Evolutionary conservation across 1,139 yeast species (phyloP), one percentile per base, ranked within the genome.

Genomic region (Tardiomyces blankii): DNA sequence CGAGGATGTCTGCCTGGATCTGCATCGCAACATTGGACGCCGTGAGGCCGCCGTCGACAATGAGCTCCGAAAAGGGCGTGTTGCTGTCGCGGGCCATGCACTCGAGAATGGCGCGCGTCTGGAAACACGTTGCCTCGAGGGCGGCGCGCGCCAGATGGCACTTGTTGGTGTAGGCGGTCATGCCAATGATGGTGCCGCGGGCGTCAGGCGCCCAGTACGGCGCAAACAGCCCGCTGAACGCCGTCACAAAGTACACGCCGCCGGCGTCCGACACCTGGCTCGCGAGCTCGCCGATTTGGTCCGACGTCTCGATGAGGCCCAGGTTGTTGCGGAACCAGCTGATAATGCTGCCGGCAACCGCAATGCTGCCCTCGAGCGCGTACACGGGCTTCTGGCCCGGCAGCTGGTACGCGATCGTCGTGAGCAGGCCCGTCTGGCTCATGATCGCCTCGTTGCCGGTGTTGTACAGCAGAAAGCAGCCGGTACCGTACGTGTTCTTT

Each of bases 401-500:
- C 67, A 88, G 83, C 84, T 95, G 86, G 69, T 75, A 89, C 1
- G 93, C 95, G 48, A 88, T 75, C 1, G 96, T 89, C 40, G 96
- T 87, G 56, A 89, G 73, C 11, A 94, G 80, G 43, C 96, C 96
- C 60, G 84, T 80, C 40, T 76, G 72, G 39, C 89, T 79, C 43
- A 81, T 75, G 25, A 68, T 65, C 12, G 70, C 68, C 48, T 55
- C 56, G 42, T 71, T 65, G 47, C 97, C 97, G 2, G 95, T 86
- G 67, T 89, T 89, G 72, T 84, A 87, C 53, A 89, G 72, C 53
- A 89, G 66, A 74, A 89, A 89, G 64, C 95, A 87, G 53, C 97
- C 97, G 2, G 97, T 89, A 54, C 97, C 97, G 61, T 88, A 89
- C n/a, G 97, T 89, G 72, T 95, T 86, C 66, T 89, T 89, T 39